phyloP scores from a whole-genome alignment of 441 rosid genomes.

The Populus hybrid region DNA sequence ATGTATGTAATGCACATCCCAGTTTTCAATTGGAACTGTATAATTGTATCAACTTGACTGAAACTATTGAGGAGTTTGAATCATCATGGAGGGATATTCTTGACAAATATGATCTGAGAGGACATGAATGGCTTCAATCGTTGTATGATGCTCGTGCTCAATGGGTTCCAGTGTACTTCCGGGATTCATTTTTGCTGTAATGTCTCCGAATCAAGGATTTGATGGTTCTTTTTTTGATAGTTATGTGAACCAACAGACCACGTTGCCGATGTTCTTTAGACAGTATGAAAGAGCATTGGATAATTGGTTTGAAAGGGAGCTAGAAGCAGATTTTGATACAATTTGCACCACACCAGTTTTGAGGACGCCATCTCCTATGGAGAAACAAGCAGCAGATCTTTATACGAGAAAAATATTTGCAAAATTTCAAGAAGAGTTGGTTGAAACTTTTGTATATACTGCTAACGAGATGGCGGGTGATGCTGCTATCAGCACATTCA shows the following conservation, averaged over 20 bases:
- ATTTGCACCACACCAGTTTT: conserved; percentile 64
- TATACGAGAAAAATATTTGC: conserved; percentile 76
- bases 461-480: conserved; percentile 82
- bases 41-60: conserved; percentile 85
- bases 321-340: conserved; percentile 86
- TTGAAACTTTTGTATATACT: conserved; percentile 90
- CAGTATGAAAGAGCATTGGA: conserved; percentile 92
- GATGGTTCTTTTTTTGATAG: conserved; percentile 76
- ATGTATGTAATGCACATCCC: conserved; percentile 65
- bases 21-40: conserved; percentile 75
- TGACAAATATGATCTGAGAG: conserved; percentile 72
- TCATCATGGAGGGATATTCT: conserved; percentile 74
- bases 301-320: conserved; percentile 78
- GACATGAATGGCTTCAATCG: conserved; percentile 83
- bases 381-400: conserved; percentile 78
- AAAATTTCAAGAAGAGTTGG: conserved; percentile 94
- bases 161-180: conserved; percentile 89
- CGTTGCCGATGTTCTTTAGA: conserved; percentile 82
- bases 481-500: conserved; percentile 58
- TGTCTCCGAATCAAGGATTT: conserved; percentile 65
- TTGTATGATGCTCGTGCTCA: conserved; percentile 73
- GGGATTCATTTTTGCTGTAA: conserved; percentile 77
- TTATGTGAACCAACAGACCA: conserved; percentile 82
- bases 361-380: conserved; percentile 98
- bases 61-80: conserved; percentile 89